phyloP scores from a whole-genome alignment of 2,329 filamentous ascomycete genomes.

The Pseudofabraea citricarpa region DNA sequence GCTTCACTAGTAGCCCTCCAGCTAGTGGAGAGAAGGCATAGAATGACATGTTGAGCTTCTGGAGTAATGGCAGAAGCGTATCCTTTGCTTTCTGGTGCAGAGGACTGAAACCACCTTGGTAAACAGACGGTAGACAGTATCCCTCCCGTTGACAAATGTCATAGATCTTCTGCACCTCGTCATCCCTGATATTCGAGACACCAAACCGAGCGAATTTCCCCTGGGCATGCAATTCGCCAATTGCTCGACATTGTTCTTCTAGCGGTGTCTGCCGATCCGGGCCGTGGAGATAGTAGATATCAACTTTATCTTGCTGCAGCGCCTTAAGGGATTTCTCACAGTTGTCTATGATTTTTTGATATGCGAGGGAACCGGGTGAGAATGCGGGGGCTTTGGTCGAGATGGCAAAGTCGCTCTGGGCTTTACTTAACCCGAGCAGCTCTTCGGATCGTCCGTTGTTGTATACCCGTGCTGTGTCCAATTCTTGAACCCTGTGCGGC shows the following conservation, averaged over 20 bases:
- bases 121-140: slow-evolving; percentile 24
- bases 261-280: slow-evolving; percentile 25
- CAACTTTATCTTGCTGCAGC: slow-evolving; percentile 15
- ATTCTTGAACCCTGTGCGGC: background rate
- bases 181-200: slow-evolving; percentile 21
- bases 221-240: slow-evolving; percentile 22
- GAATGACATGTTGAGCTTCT: slow-evolving; percentile 52
- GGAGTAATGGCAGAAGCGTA: slow-evolving; percentile 51
- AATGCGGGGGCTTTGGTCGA: slow-evolving; percentile 6
- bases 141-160: slow-evolving; percentile 20
- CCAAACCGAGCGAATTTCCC: slow-evolving; percentile 26
- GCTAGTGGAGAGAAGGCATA: slow-evolving; percentile 59
- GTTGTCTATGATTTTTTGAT: slow-evolving; percentile 4
- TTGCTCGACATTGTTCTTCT: slow-evolving; percentile 20
- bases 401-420: slow-evolving; percentile 2
- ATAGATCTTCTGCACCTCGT: slow-evolving; percentile 18
- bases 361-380: background rate
- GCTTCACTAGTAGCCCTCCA: slow-evolving; percentile 49
- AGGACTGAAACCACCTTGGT: slow-evolving; percentile 22
- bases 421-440: slow-evolving; percentile 1
- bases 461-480: slow-evolving; percentile 6
- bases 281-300: slow-evolving; percentile 27
- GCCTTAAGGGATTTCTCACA: slow-evolving; percentile 2
- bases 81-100: slow-evolving; percentile 47
- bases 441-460: slow-evolving; percentile 2